Evolutionary conservation across 441 rosid genomes (phyloP).

Genomic region (Euphorbia schlechtendalii): DNA sequence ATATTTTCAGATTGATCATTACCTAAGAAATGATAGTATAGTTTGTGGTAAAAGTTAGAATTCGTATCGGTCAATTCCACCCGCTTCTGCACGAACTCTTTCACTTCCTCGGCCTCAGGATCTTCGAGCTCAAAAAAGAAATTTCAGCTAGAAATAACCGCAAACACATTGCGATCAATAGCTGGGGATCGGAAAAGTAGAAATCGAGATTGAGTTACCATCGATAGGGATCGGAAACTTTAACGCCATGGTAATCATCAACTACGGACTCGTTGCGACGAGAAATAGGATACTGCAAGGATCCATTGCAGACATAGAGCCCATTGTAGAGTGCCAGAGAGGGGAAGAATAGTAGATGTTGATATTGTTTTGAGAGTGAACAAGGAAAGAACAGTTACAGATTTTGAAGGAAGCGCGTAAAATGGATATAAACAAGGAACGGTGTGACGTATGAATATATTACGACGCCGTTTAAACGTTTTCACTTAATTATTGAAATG

Average conservation of each 20-base stretch:
- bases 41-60: slow-evolving; percentile 64
- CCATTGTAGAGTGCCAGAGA: slow-evolving; percentile 34
- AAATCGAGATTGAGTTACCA: slow-evolving; percentile 38
- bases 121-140: slow-evolving; percentile 59
- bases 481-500: neutral
- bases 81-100: slow-evolving; percentile 63
- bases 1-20: slow-evolving; percentile 79
- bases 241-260: slow-evolving; percentile 74
- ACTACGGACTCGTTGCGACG: slow-evolving; percentile 22
- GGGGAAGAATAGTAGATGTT: neutral
- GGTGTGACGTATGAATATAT: slow-evolving; percentile 21
- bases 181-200: too few species aligned
- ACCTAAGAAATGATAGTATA: slow-evolving; percentile 80
- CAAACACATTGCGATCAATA: neutral
- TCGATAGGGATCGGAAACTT: slow-evolving; percentile 74
- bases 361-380: neutral
- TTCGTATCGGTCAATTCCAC: slow-evolving; percentile 61
- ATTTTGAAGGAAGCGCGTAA: slow-evolving; percentile 7
- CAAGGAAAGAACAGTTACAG: neutral
- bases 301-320: slow-evolving; percentile 39
- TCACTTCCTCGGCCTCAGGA: slow-evolving; percentile 78
- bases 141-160: neutral
- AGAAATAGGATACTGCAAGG: too few species aligned
- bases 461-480: neutral
- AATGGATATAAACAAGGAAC: neutral